These are phyloP conservation scores for Talaromyces sp. DNA, from an alignment of 2,329 filamentous ascomycete species.

Conservation along the genomic window DNA sequence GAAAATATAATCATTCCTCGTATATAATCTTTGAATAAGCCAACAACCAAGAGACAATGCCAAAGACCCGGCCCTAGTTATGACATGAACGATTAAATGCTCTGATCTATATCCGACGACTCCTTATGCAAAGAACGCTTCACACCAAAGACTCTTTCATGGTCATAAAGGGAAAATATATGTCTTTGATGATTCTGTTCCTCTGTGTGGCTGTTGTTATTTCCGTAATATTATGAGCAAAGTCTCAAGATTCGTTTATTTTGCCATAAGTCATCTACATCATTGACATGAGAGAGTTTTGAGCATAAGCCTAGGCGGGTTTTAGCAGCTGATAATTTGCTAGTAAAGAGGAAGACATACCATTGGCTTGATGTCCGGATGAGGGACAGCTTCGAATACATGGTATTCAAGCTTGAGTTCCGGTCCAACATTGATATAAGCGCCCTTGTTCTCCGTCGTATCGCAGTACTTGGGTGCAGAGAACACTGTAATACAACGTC, in stretches of 20 bases:
- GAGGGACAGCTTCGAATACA: conserved; percentile 93
- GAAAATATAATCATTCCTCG: neutral
- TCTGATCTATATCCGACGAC: conserved; percentile 16
- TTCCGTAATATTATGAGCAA: neutral
- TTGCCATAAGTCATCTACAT: conserved; percentile 57
- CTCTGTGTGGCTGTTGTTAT: neutral
- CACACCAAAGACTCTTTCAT: conserved; percentile 6
- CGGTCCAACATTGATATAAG: conserved; percentile 93
- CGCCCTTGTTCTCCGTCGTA: conserved; percentile 94
- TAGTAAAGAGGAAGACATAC: conserved; percentile 37
- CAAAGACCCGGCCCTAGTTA: conserved; percentile 5
- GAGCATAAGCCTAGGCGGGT: conserved; percentile 68
- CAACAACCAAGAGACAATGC: conserved; percentile 2
- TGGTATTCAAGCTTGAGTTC: conserved; percentile 89
- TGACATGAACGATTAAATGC: conserved; percentile 1
- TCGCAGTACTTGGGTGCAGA: conserved; percentile 97
- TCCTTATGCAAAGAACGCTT: conserved; percentile 19
- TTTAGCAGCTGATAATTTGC: neutral
- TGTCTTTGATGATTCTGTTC: neutral
- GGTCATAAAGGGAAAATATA: conserved; percentile 5
- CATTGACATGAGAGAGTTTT: conserved; percentile 73
- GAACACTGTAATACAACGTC: conserved; percentile 95
- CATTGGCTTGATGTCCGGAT: conserved; percentile 94
- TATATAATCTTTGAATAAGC: neutral
- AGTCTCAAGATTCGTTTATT: neutral